A percentile compares a stretch with the other conserved stretches of the same genome.
These are phyloP conservation scores for Telfairia occidentalis DNA, from an alignment of 331 rosid species.

Conservation along the genomic window DNA sequence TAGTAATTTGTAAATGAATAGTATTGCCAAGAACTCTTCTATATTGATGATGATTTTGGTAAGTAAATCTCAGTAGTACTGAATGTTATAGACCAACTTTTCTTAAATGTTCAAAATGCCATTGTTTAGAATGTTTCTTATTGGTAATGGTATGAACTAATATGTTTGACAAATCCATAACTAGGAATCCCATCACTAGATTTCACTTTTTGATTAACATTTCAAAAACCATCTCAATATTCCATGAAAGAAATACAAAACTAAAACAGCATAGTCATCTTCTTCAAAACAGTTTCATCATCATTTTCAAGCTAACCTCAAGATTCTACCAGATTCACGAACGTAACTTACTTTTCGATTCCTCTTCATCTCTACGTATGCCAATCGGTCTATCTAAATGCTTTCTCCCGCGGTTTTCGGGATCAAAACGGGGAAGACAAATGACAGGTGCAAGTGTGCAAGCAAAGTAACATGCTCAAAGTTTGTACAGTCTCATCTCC, in stretches of 20 bases:
- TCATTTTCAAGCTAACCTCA: not conserved
- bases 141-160: not conserved
- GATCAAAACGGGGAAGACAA: not conserved
- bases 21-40: conserved; percentile 1
- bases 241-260: not conserved
- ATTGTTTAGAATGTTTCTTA: not conserved
- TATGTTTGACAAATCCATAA: not conserved
- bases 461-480: not conserved
- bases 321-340: not conserved
- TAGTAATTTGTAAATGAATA: conserved; percentile 42
- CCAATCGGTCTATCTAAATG: not conserved
- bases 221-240: not conserved
- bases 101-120: not conserved
- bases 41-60: conserved; percentile 2
- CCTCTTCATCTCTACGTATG: not conserved
- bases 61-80: not conserved
- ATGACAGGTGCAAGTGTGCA: not conserved
- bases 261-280: not conserved
- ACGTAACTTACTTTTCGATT: not conserved
- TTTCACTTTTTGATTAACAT: not conserved
- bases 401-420: not conserved
- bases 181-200: not conserved
- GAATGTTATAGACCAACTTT: not conserved
- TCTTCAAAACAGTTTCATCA: not conserved
- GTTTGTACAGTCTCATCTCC: not conserved